Evolutionary conservation across 768 basidiomycete genomes (phyloP), one percentile per base, ranked within the genome.

Genomic region (Candolleomyces eurysporus): DNA sequence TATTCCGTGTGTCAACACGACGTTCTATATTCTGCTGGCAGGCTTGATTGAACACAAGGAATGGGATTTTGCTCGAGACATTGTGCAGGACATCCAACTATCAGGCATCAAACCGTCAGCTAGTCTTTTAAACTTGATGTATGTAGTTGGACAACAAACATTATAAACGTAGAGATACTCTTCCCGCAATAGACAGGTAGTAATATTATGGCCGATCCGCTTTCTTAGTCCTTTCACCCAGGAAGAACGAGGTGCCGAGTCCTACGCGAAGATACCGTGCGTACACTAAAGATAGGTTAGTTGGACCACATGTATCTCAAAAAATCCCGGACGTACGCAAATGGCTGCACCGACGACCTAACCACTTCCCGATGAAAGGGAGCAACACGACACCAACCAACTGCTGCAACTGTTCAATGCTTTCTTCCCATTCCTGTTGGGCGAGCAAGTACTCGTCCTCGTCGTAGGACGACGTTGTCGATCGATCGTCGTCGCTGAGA

Each of bases 401-500:
- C 70, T 93, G 84, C 70, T 91, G 88, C 49, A 97, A 81, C 71
- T 97, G 94, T 62, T 87, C 76, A 54, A 96, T 69, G 68, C 90
- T 92, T 73, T 97, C 95, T 68, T 94, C 89, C 95, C 95, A 96
- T 77, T 97, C 95, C 71, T 90, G 83, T 73, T 95, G 91, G 2
- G 91, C 90, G 51, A 89, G 78, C 45, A 80, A 84, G 66, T 84
- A 86, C 67, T 94, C 91, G 61, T 91, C 90, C 64, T 86, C 84
- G 71, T 87, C 86, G 70, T 84, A 85, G 39, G 83, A 86, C 13
- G 82, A 81, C 19, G 78, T 76, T 57, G 77, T 71, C 9, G 83
- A 83, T 19, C 81, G 82, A 48, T 83, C 72, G 59, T 84, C 82
- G 74, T 91, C 89, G 61, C 89, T 68, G 39, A 56, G 40, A 8